Percentiles rank a stretch among this genome's conserved stretches.
Conservation (phyloP, 2,329 filamentous ascomycete species). For the Alternaria burnsii region DNA sequence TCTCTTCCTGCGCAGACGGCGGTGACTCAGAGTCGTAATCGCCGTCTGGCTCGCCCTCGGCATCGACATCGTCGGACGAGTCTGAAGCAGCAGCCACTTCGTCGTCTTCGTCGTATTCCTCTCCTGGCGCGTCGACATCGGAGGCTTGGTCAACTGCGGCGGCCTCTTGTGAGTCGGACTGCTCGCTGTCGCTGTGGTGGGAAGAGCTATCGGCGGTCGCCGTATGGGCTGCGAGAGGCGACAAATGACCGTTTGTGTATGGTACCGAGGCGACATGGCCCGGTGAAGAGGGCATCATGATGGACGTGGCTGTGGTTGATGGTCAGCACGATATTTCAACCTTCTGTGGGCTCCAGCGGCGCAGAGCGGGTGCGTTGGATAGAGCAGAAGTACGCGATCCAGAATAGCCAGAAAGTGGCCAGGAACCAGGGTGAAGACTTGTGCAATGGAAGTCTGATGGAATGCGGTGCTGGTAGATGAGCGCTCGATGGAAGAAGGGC, state of each 20-base stretch:
- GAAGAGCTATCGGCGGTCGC: slow-evolving; percentile 56
- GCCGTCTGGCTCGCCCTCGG: slow-evolving; percentile 62
- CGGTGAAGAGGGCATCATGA: slow-evolving; percentile 70
- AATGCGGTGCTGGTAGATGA: slow-evolving; percentile 47
- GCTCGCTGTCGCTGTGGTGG: slow-evolving; percentile 75
- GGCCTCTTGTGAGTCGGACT: slow-evolving; percentile 74
- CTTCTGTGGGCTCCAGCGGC: slow-evolving; percentile 40
- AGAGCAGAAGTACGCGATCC: slow-evolving; percentile 55
- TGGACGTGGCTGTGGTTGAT: slow-evolving; percentile 65
- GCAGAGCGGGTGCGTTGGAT: slow-evolving; percentile 48
- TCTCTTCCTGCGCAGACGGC: slow-evolving; percentile 51
- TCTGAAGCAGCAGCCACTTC: slow-evolving; percentile 56
- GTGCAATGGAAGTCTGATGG: slow-evolving; percentile 52
- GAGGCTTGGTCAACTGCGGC: slow-evolving; percentile 53
- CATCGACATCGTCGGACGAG: slow-evolving; percentile 60
- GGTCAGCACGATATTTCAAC: slow-evolving; percentile 54
- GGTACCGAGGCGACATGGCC: slow-evolving; percentile 68
- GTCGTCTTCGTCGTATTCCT: slow-evolving; percentile 54
- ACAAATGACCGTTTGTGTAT: slow-evolving; percentile 72
- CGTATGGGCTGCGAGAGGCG: slow-evolving; percentile 62
- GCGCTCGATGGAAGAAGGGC: slow-evolving; percentile 39
- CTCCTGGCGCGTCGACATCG: slow-evolving; percentile 52
- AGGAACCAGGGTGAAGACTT: slow-evolving; percentile 32
- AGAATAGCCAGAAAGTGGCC: slow-evolving; percentile 47
- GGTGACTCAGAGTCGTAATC: slow-evolving; percentile 78